Evolutionary conservation across 352 stramenopile species (phyloP), one percentile per base, ranked within the genome.

Genomic region (Globisporangium paroecandrum): DNA sequence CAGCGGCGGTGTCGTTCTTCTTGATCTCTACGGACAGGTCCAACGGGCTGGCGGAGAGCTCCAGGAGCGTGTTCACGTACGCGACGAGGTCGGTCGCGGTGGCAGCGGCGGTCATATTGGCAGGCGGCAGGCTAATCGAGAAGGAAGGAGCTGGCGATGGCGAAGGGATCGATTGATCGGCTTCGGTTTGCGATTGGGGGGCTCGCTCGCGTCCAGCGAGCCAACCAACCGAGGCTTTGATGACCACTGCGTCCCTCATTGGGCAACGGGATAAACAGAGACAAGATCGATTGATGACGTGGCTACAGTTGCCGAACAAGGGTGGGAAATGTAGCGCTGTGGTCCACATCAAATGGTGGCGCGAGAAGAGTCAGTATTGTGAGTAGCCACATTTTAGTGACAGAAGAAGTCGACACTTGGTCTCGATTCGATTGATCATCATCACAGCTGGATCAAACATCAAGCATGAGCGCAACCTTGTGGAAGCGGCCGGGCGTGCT

Each of bases 41-140:
- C 46, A 84, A 67, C 47, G 65, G 46, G 6, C 18, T 64, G 20
- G 64, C 64, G 6, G 72, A 69, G 63, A 79, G 66, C 56, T 81
- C 79, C 43, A 93, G 74, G 57, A 95, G 83, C 76, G 86, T 90
- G 75, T 89, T 89, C 66, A 92, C 85, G 69, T 92, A 93, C 62
- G 83, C 64, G 65, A 90, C 75, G 68, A 95, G 79, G 64, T 94
- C 78, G 62, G 82, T 75, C 58, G 80, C 77, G 55, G 64, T 46
- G 38, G 38, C 67, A 27, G 62, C 66, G 29, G 62, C 22, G 22
- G 55, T 41, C 64, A 69, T 69, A 4, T 5, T 69, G 41, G 20
- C 36, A 10, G 12, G 22, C 6, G 20, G 24, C 4, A 6, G 20
- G 25, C 0, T 24, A 22, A 27, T 25, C n/a, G 58, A 22, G 15